Conservation (phyloP, 495 filamentous ascomycete genomes). For the Daldinia caldariorum region DNA sequence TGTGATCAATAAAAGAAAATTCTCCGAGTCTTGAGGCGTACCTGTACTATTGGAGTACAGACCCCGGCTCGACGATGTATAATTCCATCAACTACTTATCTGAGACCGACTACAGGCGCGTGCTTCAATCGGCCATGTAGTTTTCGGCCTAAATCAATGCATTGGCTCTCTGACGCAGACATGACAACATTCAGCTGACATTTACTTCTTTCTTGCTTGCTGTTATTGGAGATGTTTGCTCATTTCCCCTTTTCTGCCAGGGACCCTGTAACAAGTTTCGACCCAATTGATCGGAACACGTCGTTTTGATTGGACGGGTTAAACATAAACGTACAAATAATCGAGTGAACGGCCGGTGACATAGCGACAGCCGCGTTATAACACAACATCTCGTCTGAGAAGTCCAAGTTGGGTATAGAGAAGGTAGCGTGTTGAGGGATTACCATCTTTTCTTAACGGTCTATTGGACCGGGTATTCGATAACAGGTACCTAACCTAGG, state of each 20-base stretch:
- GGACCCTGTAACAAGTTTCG: conserved; percentile 32
- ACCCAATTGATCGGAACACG: conserved; percentile 43
- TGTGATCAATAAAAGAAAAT: conserved; percentile 40
- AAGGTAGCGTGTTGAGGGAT: conserved; percentile 13
- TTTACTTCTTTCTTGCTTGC: conserved; percentile 27
- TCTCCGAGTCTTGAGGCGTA: conserved; percentile 38
- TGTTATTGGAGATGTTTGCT: conserved; percentile 30
- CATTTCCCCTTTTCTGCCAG: conserved; percentile 16
- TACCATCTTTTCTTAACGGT: conserved; percentile 3
- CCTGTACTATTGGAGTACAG: conserved; percentile 39
- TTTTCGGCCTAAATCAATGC: conserved; percentile 36
- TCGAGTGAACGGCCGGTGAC: conserved; percentile 35
- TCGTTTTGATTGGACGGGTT: conserved; percentile 9
- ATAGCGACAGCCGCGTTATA: conserved; percentile 36
- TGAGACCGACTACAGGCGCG: conserved; percentile 31
- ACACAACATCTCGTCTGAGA: conserved; percentile 29
- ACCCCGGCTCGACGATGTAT: conserved; percentile 30
- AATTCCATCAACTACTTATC: conserved; percentile 26
- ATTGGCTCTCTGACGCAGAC: conserved; percentile 30
- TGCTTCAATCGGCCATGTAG: conserved; percentile 27
- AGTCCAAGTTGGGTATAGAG: conserved; percentile 30
- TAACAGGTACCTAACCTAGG: too few species aligned
- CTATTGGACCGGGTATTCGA: conserved; percentile 20
- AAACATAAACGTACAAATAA: conserved; percentile 22
- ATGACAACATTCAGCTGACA: conserved; percentile 27